A percentile compares a stretch with the other conserved stretches of the same genome.
Evolutionary conservation across 83 land plant species (phyloP).

Genomic region (Picea engelmannii): DNA sequence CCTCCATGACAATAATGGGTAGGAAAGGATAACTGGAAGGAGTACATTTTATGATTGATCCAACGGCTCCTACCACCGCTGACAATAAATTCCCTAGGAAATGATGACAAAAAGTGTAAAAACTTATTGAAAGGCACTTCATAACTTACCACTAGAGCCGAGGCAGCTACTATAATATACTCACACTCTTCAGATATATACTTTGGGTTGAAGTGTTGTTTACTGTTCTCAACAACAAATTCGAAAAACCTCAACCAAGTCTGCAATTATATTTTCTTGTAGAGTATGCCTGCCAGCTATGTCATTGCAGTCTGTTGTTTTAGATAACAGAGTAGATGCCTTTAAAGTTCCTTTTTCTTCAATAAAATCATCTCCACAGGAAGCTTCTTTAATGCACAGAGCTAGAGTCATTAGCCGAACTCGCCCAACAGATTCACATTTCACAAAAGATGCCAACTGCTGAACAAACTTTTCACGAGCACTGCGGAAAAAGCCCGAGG

Average conservation of each 20-base stretch:
- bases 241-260: constrained; percentile 52
- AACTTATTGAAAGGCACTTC: constrained; percentile 47
- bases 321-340: neutral
- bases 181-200: constrained; percentile 42
- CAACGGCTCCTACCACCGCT: neutral
- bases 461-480: constrained; percentile 24
- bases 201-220: constrained; percentile 53
- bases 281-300: neutral
- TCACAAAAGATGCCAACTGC: constrained; percentile 46
- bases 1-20: too few species aligned
- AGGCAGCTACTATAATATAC: constrained; percentile 49
- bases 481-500: neutral
- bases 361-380: constrained; percentile 24
- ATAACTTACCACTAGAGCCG: constrained; percentile 20
- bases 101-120: constrained; percentile 48
- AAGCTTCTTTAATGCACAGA: constrained; percentile 56
- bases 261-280: constrained; percentile 11
- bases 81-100: constrained; percentile 64
- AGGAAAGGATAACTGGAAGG: too few species aligned
- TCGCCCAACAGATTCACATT: constrained; percentile 50
- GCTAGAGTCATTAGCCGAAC: constrained; percentile 68
- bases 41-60: too few species aligned
- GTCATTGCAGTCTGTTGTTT: neutral
- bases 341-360: neutral
- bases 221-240: constrained; percentile 55